A percentile compares a stretch with the other conserved stretches of the same genome.
Evolutionary conservation across 768 basidiomycete genomes (phyloP).

Genomic region (Chalciporus pseudorubinellus): DNA sequence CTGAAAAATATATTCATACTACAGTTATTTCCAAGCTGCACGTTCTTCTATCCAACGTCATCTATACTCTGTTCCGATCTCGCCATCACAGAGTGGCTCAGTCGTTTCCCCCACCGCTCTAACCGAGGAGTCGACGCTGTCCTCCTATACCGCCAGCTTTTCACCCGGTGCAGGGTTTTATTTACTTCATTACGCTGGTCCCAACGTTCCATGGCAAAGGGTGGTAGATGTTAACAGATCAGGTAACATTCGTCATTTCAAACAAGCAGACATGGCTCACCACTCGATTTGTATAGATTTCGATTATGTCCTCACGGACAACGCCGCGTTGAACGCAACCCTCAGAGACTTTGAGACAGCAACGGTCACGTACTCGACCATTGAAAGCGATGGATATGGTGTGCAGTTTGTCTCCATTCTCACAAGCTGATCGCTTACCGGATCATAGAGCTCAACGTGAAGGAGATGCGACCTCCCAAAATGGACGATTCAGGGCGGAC

Average conservation of each 20-base stretch:
- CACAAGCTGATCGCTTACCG: constrained; percentile 17
- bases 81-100: constrained; percentile 39
- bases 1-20: constrained; percentile 15
- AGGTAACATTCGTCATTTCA: constrained; percentile 33
- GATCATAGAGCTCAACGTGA: constrained; percentile 75
- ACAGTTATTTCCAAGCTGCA: constrained; percentile 86
- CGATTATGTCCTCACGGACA: constrained; percentile 66
- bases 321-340: constrained; percentile 61
- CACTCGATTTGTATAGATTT: constrained; percentile 42
- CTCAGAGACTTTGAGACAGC: constrained; percentile 71
- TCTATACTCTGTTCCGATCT: constrained; percentile 77
- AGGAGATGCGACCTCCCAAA: constrained; percentile 86
- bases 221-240: constrained; percentile 55
- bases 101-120: constrained; percentile 43
- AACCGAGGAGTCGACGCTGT: constrained; percentile 49
- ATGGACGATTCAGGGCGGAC: constrained; percentile 96
- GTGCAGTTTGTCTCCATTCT: constrained; percentile 16
- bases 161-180: constrained; percentile 88
- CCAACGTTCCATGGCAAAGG: constrained; percentile 84
- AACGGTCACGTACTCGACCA: constrained; percentile 64
- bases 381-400: constrained; percentile 83
- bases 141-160: constrained; percentile 68
- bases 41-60: constrained; percentile 83
- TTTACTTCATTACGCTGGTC: constrained; percentile 75
- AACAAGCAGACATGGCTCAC: neutral